These are phyloP conservation scores for Fraxinus latifolia DNA, from an alignment of 305 asterid genomes.

Conservation along the genomic window DNA sequence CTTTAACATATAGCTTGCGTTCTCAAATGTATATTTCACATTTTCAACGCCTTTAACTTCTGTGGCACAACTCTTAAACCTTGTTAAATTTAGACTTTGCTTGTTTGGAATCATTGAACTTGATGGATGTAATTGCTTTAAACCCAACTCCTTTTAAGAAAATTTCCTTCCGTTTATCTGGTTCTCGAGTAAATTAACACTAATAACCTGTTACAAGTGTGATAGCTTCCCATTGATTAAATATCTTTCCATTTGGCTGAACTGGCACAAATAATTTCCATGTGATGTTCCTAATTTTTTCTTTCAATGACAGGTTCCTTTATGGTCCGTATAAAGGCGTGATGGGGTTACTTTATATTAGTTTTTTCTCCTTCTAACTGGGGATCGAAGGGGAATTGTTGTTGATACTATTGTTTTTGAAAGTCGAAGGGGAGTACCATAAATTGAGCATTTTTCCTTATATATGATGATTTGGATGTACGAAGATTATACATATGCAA, in stretches of 20 bases:
- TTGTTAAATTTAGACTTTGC: background rate
- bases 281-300: constrained; percentile 10
- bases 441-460: background rate
- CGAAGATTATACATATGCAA: background rate
- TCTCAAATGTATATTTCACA: background rate
- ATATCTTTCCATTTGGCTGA: background rate
- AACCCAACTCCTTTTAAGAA: background rate
- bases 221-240: background rate
- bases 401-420: background rate
- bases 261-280: background rate
- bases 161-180: background rate
- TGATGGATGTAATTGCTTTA: background rate
- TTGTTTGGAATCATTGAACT: background rate
- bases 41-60: background rate
- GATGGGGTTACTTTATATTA: constrained; percentile 23
- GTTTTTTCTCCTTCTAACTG: background rate
- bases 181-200: background rate
- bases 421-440: background rate
- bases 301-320: constrained; percentile 65
- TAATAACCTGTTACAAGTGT: background rate
- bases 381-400: background rate
- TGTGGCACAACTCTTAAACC: background rate
- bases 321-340: constrained; percentile 80
- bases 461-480: background rate
- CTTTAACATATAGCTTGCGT: background rate